Evolutionary conservation across 305 asterid species (phyloP).

Genomic region (Solanum hybrid): DNA sequence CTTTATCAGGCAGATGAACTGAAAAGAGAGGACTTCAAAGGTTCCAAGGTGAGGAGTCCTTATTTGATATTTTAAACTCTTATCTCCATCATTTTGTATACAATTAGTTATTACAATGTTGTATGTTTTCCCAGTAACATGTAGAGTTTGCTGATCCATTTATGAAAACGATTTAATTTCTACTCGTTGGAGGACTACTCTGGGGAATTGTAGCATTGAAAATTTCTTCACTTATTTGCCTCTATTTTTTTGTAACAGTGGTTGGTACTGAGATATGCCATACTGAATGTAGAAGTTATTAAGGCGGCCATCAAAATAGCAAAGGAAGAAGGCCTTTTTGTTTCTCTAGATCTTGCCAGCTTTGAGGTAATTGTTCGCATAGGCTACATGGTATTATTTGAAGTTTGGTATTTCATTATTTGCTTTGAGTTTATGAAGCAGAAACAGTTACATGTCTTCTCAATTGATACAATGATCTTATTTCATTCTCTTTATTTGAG

Average conservation of each 20-base stretch:
- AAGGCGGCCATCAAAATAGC: constrained; percentile 68
- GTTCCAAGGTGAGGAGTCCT: constrained; percentile 62
- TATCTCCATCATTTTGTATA: background rate
- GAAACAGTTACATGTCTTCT: background rate
- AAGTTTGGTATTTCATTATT: background rate
- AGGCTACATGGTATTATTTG: background rate
- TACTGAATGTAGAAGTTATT: constrained; percentile 59
- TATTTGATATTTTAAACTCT: background rate
- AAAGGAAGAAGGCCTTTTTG: constrained; percentile 73
- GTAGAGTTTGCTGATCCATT: background rate
- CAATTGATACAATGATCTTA: background rate
- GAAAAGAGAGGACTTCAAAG: constrained; percentile 64
- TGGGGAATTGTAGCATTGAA: background rate
- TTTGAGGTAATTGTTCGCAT: constrained; percentile 61
- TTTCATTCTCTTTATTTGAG: background rate
- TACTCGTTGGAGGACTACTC: background rate
- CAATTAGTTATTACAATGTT: background rate
- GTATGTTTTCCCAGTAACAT: background rate
- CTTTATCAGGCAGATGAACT: constrained; percentile 69
- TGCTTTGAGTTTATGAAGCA: background rate
- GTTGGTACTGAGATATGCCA: constrained; percentile 85
- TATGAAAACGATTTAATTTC: background rate
- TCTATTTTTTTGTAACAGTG: constrained; percentile 45
- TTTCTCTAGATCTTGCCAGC: constrained; percentile 92
- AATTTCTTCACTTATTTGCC: background rate